A percentile compares a stretch with the other conserved stretches of the same genome.
Conservation (phyloP, 2,329 filamentous ascomycete species). For the Xylariomycetidae sp. region DNA sequence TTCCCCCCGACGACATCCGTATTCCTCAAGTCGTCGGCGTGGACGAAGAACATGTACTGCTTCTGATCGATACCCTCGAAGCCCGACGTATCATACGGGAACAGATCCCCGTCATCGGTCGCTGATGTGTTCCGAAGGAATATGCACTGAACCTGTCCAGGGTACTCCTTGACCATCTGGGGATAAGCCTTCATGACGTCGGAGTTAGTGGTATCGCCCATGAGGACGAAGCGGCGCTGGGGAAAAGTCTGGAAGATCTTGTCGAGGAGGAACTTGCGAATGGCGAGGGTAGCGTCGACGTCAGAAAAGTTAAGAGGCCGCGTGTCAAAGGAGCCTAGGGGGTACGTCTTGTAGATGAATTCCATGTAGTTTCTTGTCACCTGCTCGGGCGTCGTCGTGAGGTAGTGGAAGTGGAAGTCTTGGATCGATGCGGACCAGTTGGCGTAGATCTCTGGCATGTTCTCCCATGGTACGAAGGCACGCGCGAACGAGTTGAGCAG, state of each 20-base stretch:
- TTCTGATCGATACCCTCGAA: constrained; percentile 63
- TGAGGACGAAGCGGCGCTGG: constrained; percentile 67
- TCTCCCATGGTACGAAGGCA: constrained; percentile 66
- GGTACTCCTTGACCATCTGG: constrained; percentile 59
- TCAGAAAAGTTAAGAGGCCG: constrained; percentile 78
- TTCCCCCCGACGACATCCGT: constrained; percentile 65
- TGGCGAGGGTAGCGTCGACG: constrained; percentile 63
- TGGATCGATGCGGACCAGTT: constrained; percentile 66
- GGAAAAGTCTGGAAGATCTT: constrained; percentile 74
- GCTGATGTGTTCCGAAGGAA: constrained; percentile 69
- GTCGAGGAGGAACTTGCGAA: constrained; percentile 64
- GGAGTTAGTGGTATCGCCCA: constrained; percentile 72
- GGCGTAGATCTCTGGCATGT: constrained; percentile 75
- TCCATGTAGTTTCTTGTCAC: constrained; percentile 75
- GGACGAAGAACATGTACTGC: constrained; percentile 75
- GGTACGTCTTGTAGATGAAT: constrained; percentile 75
- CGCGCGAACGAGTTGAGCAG: constrained; percentile 72
- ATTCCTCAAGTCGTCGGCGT: constrained; percentile 62
- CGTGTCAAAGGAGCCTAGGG: constrained; percentile 72
- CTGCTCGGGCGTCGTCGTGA: constrained; percentile 77
- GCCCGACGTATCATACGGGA: constrained; percentile 70
- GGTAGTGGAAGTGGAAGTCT: constrained; percentile 74
- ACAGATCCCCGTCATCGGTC: constrained; percentile 62
- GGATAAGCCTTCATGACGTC: constrained; percentile 68
- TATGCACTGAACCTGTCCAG: constrained; percentile 71